Percentiles rank a stretch among this genome's conserved stretches.
Evolutionary conservation across 306 rosid species (phyloP).

Genomic region (Acacia crassicarpa): DNA sequence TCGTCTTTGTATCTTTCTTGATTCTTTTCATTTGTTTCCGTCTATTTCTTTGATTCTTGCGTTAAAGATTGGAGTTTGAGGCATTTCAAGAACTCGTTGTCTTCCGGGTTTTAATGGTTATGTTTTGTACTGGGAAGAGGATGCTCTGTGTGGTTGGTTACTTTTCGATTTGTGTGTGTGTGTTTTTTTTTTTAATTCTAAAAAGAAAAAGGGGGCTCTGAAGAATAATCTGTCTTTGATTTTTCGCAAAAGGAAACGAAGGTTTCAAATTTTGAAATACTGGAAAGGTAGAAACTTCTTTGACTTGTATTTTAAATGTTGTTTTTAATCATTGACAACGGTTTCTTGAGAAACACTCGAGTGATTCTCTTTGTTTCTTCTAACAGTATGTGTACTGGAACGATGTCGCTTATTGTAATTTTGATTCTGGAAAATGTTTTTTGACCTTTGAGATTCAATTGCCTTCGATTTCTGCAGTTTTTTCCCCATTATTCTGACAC

Average conservation of each 20-base stretch:
- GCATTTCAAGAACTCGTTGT: slow-evolving; percentile 10
- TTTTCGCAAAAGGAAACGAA: not conserved
- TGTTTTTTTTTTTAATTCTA: not conserved
- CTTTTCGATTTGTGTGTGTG: not conserved
- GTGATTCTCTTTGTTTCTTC: not conserved
- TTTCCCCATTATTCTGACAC: not conserved
- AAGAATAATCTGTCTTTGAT: not conserved
- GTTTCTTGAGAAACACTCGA: not conserved
- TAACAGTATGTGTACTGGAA: not conserved
- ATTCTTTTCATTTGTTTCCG: not conserved
- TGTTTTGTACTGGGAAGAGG: not conserved
- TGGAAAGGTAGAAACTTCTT: not conserved
- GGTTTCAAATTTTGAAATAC: not conserved
- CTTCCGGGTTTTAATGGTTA: slow-evolving; percentile 28
- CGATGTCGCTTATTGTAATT: not conserved
- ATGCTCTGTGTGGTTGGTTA: not conserved
- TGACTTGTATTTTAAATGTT: not conserved
- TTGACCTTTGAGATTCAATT: not conserved
- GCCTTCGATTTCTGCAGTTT: not conserved
- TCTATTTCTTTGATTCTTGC: not conserved
- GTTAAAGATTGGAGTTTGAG: slow-evolving; percentile 25
- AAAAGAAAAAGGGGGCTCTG: not conserved
- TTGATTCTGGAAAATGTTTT: not conserved
- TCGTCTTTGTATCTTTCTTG: not conserved
- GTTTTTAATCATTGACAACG: not conserved